Conservation (phyloP, 2,329 filamentous ascomycete genomes). For the Colletotrichum liriopes region DNA sequence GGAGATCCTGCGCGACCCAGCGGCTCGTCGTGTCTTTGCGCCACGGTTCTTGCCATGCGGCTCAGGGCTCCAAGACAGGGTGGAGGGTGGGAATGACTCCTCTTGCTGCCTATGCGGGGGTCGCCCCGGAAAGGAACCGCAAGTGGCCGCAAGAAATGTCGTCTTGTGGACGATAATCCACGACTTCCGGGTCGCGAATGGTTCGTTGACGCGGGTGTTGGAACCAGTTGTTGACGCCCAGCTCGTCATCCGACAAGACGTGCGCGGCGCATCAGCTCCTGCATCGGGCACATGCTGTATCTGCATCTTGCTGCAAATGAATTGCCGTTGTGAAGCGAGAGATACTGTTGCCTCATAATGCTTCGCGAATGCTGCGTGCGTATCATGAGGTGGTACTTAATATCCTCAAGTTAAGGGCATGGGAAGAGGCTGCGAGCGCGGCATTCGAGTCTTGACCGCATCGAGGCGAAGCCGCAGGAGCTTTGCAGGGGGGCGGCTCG, state of each 20-base stretch:
- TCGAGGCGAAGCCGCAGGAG: conserved; percentile 36
- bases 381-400: conserved; percentile 39
- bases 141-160: too few relatives aligned
- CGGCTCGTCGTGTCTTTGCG: conserved; percentile 3
- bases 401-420: conserved; percentile 39
- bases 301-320: not conserved
- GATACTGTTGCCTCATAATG: not conserved
- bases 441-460: conserved; percentile 36
- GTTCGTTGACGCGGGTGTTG: not conserved
- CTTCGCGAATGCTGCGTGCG: not conserved
- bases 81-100: not conserved
- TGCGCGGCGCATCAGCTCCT: not conserved
- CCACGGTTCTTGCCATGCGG: conserved; percentile 16
- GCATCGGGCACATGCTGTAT: not conserved
- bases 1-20: not conserved
- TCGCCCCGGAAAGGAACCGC: not conserved
- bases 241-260: not conserved
- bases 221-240: not conserved
- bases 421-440: conserved; percentile 23
- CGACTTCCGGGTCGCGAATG: not conserved
- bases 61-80: conserved; percentile 3
- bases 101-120: not conserved
- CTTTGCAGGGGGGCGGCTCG: conserved; percentile 29
- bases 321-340: conserved; percentile 1
- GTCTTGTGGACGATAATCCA: not conserved